phyloP scores from a whole-genome alignment of 202 grass and related monocot genomes.

The Thinopyrum obtusiflorum region DNA sequence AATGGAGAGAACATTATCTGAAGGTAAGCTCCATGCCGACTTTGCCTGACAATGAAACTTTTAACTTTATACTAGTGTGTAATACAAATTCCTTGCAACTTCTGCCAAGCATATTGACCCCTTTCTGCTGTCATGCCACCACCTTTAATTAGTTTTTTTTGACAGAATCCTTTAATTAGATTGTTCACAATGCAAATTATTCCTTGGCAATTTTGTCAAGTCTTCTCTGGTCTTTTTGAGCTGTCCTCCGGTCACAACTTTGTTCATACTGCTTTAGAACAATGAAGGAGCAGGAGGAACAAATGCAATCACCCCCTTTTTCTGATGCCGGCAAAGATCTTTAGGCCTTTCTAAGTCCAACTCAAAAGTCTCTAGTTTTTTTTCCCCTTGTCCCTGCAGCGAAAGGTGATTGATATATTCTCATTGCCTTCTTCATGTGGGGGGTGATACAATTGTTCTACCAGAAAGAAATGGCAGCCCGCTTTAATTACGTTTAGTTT shows the following conservation, averaged over 20 bases:
- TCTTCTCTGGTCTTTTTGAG: conserved; percentile 26
- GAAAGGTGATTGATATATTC: conserved; percentile 32
- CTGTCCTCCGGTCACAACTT: conserved; percentile 22
- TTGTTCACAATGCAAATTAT: conserved; percentile 12
- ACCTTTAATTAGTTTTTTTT: neutral
- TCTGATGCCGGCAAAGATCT: conserved; percentile 23
- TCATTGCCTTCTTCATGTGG: conserved; percentile 43
- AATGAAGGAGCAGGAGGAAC: conserved; percentile 26
- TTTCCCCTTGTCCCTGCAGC: neutral
- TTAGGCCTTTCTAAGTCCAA: conserved; percentile 27
- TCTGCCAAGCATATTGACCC: conserved; percentile 1
- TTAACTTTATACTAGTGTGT: conserved; percentile 6
- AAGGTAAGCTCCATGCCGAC: conserved; percentile 22
- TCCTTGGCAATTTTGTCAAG: conserved; percentile 21
- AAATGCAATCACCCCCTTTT: conserved; percentile 29
- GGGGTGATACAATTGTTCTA: conserved; percentile 9
- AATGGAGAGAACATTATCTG: conserved; percentile 23
- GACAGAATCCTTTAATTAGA: neutral
- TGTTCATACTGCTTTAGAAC: conserved; percentile 31
- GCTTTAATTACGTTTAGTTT: neutral
- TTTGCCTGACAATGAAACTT: conserved; percentile 4
- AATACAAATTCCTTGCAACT: conserved; percentile 18
- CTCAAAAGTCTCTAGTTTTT: conserved; percentile 18
- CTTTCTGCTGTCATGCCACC: neutral
- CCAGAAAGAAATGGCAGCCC: neutral